Evolutionary conservation across 1,284 basidiomycete species (phyloP).

Genomic region (Apiotrichum mycotoxinovorans): DNA sequence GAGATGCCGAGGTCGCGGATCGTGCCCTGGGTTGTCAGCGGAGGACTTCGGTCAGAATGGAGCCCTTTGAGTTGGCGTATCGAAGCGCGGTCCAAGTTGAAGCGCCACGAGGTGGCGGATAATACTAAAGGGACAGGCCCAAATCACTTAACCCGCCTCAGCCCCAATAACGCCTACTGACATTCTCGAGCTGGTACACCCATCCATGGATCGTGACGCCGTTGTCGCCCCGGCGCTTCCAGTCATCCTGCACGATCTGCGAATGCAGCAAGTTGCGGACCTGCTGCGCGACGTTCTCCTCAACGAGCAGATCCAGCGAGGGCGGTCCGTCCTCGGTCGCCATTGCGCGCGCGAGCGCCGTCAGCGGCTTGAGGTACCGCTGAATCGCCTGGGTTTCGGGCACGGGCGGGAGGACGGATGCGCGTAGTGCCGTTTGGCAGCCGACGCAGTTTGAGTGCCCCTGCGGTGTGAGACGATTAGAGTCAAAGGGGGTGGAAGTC

Average conservation of each 20-base stretch:
- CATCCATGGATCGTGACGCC: conserved; percentile 47
- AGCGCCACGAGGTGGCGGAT: no score
- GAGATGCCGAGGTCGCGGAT: conserved; percentile 44
- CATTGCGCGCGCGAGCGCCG: conserved; percentile 35
- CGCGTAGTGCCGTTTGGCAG: conserved; percentile 43
- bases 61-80: no score
- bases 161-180: no score
- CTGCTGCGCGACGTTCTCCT: conserved; percentile 43
- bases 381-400: conserved; percentile 40
- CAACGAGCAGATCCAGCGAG: conserved; percentile 40
- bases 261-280: conserved; percentile 40
- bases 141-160: no score
- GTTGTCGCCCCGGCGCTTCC: conserved; percentile 38
- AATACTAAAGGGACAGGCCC: no score
- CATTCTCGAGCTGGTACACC: conserved; percentile 50
- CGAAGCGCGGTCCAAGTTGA: no score
- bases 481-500: background rate
- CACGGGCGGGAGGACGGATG: conserved; percentile 35
- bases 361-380: conserved; percentile 41
- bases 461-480: no score
- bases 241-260: conserved; percentile 41
- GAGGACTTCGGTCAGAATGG: no score
- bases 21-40: conserved; percentile 27
- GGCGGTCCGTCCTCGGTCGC: conserved; percentile 38
- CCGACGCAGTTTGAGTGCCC: conserved; percentile 49